Conservation (phyloP, 257 asterid genomes). For the Mentha longifolia region DNA sequence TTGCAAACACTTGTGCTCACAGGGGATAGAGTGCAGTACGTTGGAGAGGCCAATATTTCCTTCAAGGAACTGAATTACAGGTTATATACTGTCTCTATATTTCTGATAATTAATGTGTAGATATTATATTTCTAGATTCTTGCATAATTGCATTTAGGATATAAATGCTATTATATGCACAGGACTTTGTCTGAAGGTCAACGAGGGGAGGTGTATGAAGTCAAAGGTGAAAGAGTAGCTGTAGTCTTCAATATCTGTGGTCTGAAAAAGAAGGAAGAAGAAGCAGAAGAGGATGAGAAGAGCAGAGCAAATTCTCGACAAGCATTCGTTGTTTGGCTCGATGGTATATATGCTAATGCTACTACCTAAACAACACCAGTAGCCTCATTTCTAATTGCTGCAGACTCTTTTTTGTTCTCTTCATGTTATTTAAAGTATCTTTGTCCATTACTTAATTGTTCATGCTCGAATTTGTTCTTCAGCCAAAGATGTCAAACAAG, state of each 20-base stretch:
- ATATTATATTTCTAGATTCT: neutral
- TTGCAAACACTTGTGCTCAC: slow-evolving; percentile 22
- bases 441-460: too few relatives aligned
- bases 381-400: neutral
- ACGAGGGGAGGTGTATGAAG: slow-evolving; percentile 73
- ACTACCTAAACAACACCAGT: neutral
- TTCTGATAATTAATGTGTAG: neutral
- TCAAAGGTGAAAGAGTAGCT: slow-evolving; percentile 59
- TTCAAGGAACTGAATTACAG: slow-evolving; percentile 29
- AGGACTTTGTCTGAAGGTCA: slow-evolving; percentile 58
- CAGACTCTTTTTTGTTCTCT: too few relatives aligned
- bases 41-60: neutral
- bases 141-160: too few relatives aligned
- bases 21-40: slow-evolving; percentile 57
- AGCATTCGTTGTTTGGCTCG: slow-evolving; percentile 55
- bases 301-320: slow-evolving; percentile 37
- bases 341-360: slow-evolving; percentile 46
- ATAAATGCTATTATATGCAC: neutral
- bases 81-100: too few relatives aligned
- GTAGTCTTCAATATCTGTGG: slow-evolving; percentile 51
- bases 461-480: neutral
- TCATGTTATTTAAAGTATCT: too few relatives aligned
- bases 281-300: slow-evolving; percentile 40
- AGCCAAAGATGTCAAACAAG: slow-evolving; percentile 63
- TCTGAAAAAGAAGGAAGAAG: slow-evolving; percentile 18